These are phyloP conservation scores for Umbilicus rupestris DNA, from an alignment of 164 flowering plant genomes.

Conservation along the genomic window DNA sequence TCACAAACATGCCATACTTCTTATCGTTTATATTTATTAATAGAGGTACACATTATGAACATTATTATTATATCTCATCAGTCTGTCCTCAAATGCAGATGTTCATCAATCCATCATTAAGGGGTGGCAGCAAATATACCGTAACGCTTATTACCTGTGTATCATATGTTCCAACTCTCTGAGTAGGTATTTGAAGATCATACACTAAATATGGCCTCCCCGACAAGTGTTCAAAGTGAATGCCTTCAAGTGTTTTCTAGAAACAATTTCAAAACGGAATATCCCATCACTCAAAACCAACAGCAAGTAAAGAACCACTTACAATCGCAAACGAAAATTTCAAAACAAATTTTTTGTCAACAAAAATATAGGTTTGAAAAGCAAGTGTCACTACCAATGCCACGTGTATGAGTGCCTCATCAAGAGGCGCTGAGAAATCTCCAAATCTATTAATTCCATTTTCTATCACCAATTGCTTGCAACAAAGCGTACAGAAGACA, in stretches of 20 bases:
- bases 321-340: not conserved
- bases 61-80: not conserved
- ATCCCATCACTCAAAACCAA: not conserved
- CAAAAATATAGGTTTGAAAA: not conserved
- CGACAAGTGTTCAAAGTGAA: slow-evolving; percentile 48
- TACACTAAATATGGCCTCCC: slow-evolving; percentile 85
- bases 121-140: no score
- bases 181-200: slow-evolving; percentile 74
- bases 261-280: not conserved
- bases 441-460: slow-evolving; percentile 94
- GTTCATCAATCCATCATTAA: not conserved
- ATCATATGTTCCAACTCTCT: slow-evolving; percentile 91
- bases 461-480: slow-evolving; percentile 87
- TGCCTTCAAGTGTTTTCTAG: not conserved
- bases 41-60: not conserved
- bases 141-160: slow-evolving; percentile 54
- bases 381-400: slow-evolving; percentile 43
- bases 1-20: no score
- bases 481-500: slow-evolving; percentile 61
- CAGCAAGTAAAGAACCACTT: not conserved
- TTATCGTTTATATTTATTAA: no score
- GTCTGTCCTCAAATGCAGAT: not conserved
- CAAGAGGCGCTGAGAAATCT: slow-evolving; percentile 93
- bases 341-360: not conserved
- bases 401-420: slow-evolving; percentile 90